Percentiles rank a stretch among this genome's conserved stretches.
Evolutionary conservation across 2,329 filamentous ascomycete species (phyloP).

Genomic region (Epicoccum nigrum): DNA sequence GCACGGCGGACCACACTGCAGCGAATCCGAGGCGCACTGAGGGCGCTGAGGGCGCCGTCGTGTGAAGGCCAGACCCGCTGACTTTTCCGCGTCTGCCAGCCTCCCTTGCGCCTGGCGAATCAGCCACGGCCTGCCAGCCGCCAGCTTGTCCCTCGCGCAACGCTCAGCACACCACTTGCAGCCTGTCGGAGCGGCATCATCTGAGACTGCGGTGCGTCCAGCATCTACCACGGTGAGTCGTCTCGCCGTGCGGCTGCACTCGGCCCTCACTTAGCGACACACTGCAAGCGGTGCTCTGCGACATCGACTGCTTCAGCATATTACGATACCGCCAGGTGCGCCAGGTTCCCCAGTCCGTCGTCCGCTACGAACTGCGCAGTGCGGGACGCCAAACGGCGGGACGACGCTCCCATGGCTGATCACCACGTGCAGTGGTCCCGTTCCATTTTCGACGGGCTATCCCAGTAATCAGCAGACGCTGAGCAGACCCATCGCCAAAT

Average conservation of each 20-base stretch:
- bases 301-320: slow-evolving; percentile 17
- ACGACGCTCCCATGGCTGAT: slow-evolving; percentile 22
- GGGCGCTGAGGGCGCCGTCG: slow-evolving; percentile 19
- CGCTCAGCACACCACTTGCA: slow-evolving; percentile 22
- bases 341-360: slow-evolving; percentile 17
- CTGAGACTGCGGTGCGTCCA: slow-evolving; percentile 18
- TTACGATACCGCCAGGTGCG: slow-evolving; percentile 20
- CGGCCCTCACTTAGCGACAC: slow-evolving; percentile 22
- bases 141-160: slow-evolving; percentile 25
- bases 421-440: slow-evolving; percentile 25
- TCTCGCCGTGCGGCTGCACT: slow-evolving; percentile 4
- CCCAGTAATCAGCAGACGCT: slow-evolving; percentile 20
- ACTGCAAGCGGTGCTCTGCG: slow-evolving; percentile 6
- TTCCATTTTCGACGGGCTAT: slow-evolving; percentile 20
- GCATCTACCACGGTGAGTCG: background rate
- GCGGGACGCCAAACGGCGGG: slow-evolving; percentile 20
- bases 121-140: slow-evolving; percentile 13
- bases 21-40: slow-evolving; percentile 26
- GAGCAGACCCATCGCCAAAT: slow-evolving; percentile 15
- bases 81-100: slow-evolving; percentile 22
- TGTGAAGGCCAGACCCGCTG: slow-evolving; percentile 26
- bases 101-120: slow-evolving; percentile 23
- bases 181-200: slow-evolving; percentile 12
- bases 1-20: slow-evolving; percentile 15
- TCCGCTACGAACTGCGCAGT: slow-evolving; percentile 14